Conservation (phyloP, 1,284 basidiomycete species). For the Apiotrichum laibachii region DNA sequence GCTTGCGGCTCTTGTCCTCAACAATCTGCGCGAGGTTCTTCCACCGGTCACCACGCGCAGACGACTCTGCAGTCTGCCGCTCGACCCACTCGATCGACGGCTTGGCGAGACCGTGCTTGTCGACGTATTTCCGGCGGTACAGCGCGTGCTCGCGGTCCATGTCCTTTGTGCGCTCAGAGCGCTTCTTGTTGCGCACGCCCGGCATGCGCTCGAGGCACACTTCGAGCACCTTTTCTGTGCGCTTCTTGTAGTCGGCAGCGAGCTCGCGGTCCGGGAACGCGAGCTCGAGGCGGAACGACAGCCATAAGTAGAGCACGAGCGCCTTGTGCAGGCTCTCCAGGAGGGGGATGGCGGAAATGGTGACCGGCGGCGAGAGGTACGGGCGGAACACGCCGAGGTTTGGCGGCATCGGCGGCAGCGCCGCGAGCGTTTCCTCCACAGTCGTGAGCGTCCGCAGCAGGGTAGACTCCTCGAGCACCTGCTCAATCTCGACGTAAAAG, state of each 20-base stretch:
- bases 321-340: constrained; percentile 80
- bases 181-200: constrained; percentile 35
- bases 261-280: constrained; percentile 64
- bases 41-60: neutral
- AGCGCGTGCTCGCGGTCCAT: constrained; percentile 7
- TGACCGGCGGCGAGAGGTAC: constrained; percentile 30
- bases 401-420: constrained; percentile 32
- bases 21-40: neutral
- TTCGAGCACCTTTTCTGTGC: constrained; percentile 69
- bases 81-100: constrained; percentile 11
- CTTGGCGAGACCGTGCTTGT: constrained; percentile 13
- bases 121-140: constrained; percentile 10
- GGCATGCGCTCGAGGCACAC: constrained; percentile 48
- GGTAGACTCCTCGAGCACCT: constrained; percentile 45
- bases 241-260: constrained; percentile 61
- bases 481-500: constrained; percentile 49
- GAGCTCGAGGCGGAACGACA: constrained; percentile 71
- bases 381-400: neutral
- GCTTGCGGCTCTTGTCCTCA: neutral
- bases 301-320: constrained; percentile 84
- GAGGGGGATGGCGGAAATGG: constrained; percentile 41
- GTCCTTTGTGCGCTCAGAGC: constrained; percentile 7
- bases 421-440: constrained; percentile 52
- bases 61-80: neutral
- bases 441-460: constrained; percentile 55